Conservation (phyloP, 1,284 basidiomycete genomes). For the Pseudozyma sp. region DNA sequence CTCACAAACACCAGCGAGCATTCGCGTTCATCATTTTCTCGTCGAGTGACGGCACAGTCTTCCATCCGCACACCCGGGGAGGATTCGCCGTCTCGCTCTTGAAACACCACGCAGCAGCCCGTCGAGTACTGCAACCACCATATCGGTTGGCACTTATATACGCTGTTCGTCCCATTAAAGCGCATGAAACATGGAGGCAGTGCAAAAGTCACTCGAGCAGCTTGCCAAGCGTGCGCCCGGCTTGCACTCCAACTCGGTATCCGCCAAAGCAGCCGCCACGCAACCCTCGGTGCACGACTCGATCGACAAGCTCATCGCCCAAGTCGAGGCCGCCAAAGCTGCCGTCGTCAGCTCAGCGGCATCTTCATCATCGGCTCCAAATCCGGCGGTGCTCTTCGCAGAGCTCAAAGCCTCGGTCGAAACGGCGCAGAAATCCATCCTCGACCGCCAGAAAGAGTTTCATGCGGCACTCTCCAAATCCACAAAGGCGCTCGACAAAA, state of each 20-base stretch:
- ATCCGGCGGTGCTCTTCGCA: slow-evolving; percentile 22
- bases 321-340: slow-evolving; percentile 51
- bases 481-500: slow-evolving; percentile 58
- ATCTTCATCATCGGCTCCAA: slow-evolving; percentile 9
- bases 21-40: background rate
- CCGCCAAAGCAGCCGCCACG: slow-evolving; percentile 25
- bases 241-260: slow-evolving; percentile 39
- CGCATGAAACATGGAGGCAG: slow-evolving; percentile 52
- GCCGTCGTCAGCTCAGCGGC: slow-evolving; percentile 18
- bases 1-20: background rate
- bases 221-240: slow-evolving; percentile 49
- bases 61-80: background rate
- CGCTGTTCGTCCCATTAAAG: background rate
- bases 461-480: slow-evolving; percentile 57
- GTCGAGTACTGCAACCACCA: background rate
- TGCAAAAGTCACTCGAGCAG: slow-evolving; percentile 59
- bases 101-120: background rate
- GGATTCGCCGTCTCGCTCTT: background rate
- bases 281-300: slow-evolving; percentile 51
- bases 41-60: background rate
- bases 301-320: slow-evolving; percentile 55
- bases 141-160: too few relatives aligned
- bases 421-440: slow-evolving; percentile 45
- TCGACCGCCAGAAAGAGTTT: slow-evolving; percentile 58
- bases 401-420: slow-evolving; percentile 47